Conservation (phyloP, 2,329 filamentous ascomycete species). For the Neurospora crassa region DNA sequence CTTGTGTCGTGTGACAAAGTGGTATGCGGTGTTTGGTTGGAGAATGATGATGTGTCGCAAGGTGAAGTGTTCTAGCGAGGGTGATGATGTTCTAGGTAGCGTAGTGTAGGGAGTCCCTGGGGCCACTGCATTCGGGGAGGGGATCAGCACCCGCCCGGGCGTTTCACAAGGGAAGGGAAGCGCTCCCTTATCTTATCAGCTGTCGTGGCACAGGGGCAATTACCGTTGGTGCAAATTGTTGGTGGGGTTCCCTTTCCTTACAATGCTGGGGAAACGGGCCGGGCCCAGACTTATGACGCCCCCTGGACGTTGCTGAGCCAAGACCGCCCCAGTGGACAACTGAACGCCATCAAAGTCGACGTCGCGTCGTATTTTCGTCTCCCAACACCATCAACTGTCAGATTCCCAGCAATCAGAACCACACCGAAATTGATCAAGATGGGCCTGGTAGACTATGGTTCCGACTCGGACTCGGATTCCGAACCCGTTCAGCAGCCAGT, state of each 20-base stretch:
- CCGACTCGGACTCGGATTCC: conserved; percentile 59
- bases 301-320: conserved; percentile 1
- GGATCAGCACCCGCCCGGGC: background rate
- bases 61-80: background rate
- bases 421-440: conserved; percentile 33
- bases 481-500: conserved; percentile 31
- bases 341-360: background rate
- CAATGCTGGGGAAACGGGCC: background rate
- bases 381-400: background rate
- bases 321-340: background rate
- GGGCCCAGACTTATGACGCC: background rate
- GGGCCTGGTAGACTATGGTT: conserved; percentile 75
- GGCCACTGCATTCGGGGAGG: background rate
- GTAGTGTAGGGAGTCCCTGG: background rate
- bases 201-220: background rate
- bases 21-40: background rate
- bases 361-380: background rate
- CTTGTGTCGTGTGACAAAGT: background rate
- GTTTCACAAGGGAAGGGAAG: background rate
- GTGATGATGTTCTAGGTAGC: background rate
- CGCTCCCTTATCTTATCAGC: background rate
- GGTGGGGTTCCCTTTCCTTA: background rate
- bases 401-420: background rate
- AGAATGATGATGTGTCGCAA: background rate
- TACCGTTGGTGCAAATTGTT: background rate